A percentile compares a stretch with the other conserved stretches of the same genome.
Evolutionary conservation across 768 basidiomycete genomes (phyloP).

Genomic region (Calvatia gigantea): DNA sequence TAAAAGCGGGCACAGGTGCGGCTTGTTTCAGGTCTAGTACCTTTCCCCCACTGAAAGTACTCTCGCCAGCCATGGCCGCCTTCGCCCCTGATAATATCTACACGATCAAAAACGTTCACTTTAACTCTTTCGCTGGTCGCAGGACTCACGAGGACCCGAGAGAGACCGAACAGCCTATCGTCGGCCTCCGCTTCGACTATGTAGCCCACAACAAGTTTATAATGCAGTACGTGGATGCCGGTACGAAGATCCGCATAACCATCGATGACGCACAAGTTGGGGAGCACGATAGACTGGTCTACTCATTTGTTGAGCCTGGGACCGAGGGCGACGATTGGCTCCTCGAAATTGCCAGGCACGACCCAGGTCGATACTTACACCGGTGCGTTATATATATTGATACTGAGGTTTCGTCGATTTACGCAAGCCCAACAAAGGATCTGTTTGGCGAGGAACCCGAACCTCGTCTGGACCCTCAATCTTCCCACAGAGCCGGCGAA

Average conservation of each 20-base stretch:
- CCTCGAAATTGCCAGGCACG: not conserved
- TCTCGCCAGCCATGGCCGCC: not conserved
- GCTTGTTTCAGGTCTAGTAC: not conserved
- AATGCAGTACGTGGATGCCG: not conserved
- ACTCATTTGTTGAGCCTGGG: too few relatives aligned
- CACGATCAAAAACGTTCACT: not conserved
- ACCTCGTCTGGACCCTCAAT: not conserved
- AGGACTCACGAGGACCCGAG: not conserved
- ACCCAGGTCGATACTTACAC: not conserved
- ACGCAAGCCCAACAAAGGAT: not conserved
- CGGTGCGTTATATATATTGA: not conserved
- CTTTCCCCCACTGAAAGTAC: not conserved
- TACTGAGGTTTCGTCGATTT: not conserved
- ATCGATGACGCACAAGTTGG: not conserved
- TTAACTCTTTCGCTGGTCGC: not conserved
- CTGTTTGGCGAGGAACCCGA: not conserved
- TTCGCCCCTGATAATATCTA: not conserved
- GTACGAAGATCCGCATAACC: not conserved
- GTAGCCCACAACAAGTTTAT: not conserved
- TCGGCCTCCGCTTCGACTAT: not conserved
- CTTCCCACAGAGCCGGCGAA: not conserved
- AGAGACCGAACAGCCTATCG: not conserved
- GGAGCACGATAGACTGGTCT: not conserved
- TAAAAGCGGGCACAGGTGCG: not conserved
- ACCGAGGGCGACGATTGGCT: not conserved